Percentiles rank a stretch among this genome's conserved stretches.
Evolutionary conservation across 257 asterid genomes (phyloP).

Genomic region (Solanum gracilifrons): DNA sequence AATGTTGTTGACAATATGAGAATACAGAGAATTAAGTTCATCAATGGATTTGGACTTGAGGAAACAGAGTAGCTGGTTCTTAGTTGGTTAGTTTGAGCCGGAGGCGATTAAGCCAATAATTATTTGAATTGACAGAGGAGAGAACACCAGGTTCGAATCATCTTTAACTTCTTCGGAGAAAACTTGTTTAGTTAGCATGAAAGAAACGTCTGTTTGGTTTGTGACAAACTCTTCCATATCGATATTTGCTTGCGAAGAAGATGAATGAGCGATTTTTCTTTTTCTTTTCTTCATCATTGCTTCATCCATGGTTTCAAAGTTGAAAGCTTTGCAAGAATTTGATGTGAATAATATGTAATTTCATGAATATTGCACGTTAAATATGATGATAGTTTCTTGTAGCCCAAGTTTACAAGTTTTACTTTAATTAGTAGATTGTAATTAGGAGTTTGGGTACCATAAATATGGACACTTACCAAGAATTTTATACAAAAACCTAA

Average conservation of each 20-base stretch:
- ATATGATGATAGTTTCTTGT: not conserved
- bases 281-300: not conserved
- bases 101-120: conserved; percentile 3
- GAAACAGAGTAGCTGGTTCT: conserved; percentile 1
- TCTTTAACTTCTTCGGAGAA: conserved; percentile 21
- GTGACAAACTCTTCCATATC: conserved; percentile 28
- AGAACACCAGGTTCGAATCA: conserved; percentile 5
- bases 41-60: conserved; percentile 3
- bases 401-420: not conserved
- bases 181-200: conserved; percentile 26
- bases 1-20: conserved; percentile 28
- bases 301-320: not conserved
- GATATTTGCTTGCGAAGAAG: conserved; percentile 1
- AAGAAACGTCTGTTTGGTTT: conserved; percentile 28
- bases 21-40: conserved; percentile 17
- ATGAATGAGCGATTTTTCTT: not conserved
- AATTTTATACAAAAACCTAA: not conserved
- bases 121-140: conserved; percentile 11
- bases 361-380: not conserved
- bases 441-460: too few relatives aligned
- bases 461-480: not conserved
- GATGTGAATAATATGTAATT: not conserved
- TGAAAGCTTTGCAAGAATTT: not conserved
- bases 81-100: not conserved
- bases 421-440: too few relatives aligned